A percentile compares a stretch with the other conserved stretches of the same genome.
Evolutionary conservation across 169 alveolate species (phyloP).

Genomic region (Plasmodium coatneyi): DNA sequence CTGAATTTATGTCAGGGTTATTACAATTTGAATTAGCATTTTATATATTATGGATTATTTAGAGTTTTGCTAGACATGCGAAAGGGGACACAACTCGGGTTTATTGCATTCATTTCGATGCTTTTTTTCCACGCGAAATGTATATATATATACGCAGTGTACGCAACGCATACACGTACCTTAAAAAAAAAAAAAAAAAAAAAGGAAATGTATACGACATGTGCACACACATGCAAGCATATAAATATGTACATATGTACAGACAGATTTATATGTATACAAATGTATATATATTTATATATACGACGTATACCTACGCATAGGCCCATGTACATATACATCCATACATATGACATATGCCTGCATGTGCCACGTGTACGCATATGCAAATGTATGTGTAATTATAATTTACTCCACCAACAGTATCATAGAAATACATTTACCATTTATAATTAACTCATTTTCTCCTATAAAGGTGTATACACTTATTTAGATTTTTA

Average conservation of each 20-base stretch:
- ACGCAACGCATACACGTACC: neutral
- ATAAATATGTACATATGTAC: neutral
- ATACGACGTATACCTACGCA: neutral
- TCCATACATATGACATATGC: neutral
- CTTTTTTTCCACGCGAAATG: neutral
- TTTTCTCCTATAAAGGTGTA: conserved; percentile 31
- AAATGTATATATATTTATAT: conserved; percentile 14
- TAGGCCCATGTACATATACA: neutral
- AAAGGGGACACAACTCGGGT: conserved; percentile 6
- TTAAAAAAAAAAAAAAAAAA: neutral
- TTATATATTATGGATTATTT: neutral
- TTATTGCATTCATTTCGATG: neutral
- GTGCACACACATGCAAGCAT: neutral
- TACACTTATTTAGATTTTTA: conserved; percentile 11
- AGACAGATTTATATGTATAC: neutral
- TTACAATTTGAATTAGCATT: conserved; percentile 37
- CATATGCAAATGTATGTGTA: conserved; percentile 14
- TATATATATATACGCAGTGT: neutral
- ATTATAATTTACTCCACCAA: conserved; percentile 4
- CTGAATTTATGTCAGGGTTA: conserved; percentile 17
- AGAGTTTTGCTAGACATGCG: neutral
- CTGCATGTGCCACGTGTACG: neutral
- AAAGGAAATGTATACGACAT: neutral
- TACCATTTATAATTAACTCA: conserved; percentile 45
- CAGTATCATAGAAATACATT: conserved; percentile 57